A percentile compares a stretch with the other conserved stretches of the same genome.
These are phyloP conservation scores for Prunus persica DNA, from an alignment of 306 rosid genomes.

Conservation along the genomic window DNA sequence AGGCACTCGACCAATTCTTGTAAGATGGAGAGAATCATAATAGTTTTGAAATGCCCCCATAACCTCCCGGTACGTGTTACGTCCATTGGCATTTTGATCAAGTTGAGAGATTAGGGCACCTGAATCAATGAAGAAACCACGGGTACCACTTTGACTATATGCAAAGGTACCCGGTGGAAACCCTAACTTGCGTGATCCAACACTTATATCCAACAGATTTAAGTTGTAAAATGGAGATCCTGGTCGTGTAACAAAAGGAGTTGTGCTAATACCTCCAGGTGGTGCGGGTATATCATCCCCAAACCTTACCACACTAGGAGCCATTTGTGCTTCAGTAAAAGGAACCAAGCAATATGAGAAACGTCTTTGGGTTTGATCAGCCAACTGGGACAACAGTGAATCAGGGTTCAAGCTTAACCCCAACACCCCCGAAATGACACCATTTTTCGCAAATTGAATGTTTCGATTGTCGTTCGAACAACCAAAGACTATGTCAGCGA, in stretches of 20 bases:
- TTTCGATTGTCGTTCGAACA: neutral
- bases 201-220: constrained; percentile 19
- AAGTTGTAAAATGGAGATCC: neutral
- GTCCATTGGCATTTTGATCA: neutral
- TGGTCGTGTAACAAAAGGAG: neutral
- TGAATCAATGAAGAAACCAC: constrained; percentile 17
- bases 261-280: neutral
- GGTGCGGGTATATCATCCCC: constrained; percentile 5
- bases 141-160: neutral
- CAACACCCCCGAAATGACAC: constrained; percentile 4
- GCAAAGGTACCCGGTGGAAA: constrained; percentile 7
- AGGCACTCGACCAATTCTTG: neutral
- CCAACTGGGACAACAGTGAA: neutral
- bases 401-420: constrained; percentile 4
- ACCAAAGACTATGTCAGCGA: constrained; percentile 6
- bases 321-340: constrained; percentile 1
- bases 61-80: neutral
- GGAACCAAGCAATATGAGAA: constrained; percentile 22
- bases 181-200: neutral
- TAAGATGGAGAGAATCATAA: neutral
- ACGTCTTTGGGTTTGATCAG: neutral
- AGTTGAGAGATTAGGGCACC: constrained; percentile 13
- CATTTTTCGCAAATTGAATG: neutral
- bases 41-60: constrained; percentile 9
- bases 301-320: neutral